These are phyloP conservation scores for Xylaria sp. DNA, from an alignment of 2,329 filamentous ascomycete species.

Conservation along the genomic window DNA sequence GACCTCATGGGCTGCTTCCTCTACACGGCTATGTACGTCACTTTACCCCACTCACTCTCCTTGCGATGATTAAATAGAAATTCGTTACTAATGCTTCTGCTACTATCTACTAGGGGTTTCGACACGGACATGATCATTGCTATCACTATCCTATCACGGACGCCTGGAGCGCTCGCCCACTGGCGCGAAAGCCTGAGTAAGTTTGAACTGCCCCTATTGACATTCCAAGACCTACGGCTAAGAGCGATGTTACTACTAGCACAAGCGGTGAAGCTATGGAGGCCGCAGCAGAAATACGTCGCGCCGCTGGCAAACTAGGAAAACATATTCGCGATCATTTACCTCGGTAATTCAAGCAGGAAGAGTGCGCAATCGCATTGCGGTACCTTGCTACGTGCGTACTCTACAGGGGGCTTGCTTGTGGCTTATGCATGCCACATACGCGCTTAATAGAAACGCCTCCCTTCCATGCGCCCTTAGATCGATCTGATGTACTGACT, in stretches of 20 bases:
- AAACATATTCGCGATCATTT: neutral
- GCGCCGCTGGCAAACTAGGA: conserved; percentile 25
- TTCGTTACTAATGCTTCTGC: neutral
- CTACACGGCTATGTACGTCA: conserved; percentile 42
- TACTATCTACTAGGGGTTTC: conserved; percentile 30
- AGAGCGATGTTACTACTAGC: conserved; percentile 24
- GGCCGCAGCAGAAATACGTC: conserved; percentile 36
- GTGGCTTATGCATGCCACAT: neutral
- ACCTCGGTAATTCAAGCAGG: neutral
- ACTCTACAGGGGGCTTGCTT: neutral
- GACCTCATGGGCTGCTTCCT: conserved; percentile 49
- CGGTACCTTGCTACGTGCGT: neutral
- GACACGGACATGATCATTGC: conserved; percentile 36
- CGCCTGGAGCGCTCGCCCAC: conserved; percentile 34
- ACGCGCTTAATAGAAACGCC: neutral
- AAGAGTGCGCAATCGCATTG: conserved; percentile 3
- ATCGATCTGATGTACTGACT: no score
- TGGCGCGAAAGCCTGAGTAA: conserved; percentile 38
- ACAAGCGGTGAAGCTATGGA: conserved; percentile 34
- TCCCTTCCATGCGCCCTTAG: no score
- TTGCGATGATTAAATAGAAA: neutral
- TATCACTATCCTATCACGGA: conserved; percentile 33
- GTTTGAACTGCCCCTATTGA: conserved; percentile 7
- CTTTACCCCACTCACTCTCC: no score
- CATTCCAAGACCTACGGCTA: conserved; percentile 5